Conservation (phyloP, 1,139 yeast genomes). For the Groenewaldozyma sp. region DNA sequence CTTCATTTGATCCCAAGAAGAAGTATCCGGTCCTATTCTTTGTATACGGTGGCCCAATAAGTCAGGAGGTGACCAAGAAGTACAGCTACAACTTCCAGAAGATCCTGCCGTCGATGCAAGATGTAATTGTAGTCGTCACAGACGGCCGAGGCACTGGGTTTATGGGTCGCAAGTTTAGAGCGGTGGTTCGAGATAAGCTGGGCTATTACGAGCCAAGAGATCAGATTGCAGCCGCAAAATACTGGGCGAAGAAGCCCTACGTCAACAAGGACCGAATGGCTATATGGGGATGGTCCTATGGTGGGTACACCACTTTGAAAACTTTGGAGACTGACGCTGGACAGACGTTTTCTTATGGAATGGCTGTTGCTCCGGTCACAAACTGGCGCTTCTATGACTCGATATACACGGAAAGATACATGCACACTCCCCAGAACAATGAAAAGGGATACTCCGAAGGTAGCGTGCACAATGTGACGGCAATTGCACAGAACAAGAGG, state of each 20-base stretch:
- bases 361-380: slow-evolving; percentile 88
- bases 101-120: slow-evolving; percentile 54
- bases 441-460: slow-evolving; percentile 41
- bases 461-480: slow-evolving; percentile 39
- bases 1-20: slow-evolving; percentile 40
- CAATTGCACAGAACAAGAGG: slow-evolving; percentile 47
- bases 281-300: slow-evolving; percentile 95
- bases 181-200: slow-evolving; percentile 57
- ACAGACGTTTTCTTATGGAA: slow-evolving; percentile 58
- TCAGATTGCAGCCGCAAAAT: slow-evolving; percentile 54
- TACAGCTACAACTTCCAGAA: slow-evolving; percentile 59
- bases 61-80: slow-evolving; percentile 54
- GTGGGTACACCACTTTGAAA: slow-evolving; percentile 72
- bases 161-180: slow-evolving; percentile 66
- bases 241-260: slow-evolving; percentile 45
- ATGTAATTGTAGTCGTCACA: slow-evolving; percentile 68
- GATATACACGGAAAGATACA: slow-evolving; percentile 82
- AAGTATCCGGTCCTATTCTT: slow-evolving; percentile 76
- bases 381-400: slow-evolving; percentile 76
- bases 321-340: slow-evolving; percentile 68
- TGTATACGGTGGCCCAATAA: slow-evolving; percentile 94
- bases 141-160: slow-evolving; percentile 97
- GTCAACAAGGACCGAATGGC: slow-evolving; percentile 63
- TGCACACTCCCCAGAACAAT: slow-evolving; percentile 59
- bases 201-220: slow-evolving; percentile 90